Conservation (phyloP, 805 yeast genomes). For the Torulaspora maleeae region DNA sequence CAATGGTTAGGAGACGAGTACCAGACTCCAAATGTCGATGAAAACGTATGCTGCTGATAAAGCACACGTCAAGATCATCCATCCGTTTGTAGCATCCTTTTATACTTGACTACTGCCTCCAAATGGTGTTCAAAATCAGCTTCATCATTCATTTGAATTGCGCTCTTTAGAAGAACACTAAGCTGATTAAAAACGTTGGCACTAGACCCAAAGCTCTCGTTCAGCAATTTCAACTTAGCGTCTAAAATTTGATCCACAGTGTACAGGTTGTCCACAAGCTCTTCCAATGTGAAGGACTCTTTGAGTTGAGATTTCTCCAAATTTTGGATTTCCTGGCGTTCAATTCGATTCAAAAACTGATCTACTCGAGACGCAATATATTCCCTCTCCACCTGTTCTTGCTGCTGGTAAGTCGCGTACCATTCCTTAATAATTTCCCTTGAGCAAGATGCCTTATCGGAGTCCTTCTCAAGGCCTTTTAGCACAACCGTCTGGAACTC, state of each 20-base stretch:
- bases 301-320: conserved; percentile 11
- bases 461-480: conserved; percentile 1
- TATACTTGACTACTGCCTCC: conserved; percentile 4
- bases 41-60: conserved; percentile 25
- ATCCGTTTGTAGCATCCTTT: not conserved
- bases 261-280: conserved; percentile 19
- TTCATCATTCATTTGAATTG: conserved; percentile 2
- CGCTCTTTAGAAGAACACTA: conserved; percentile 3
- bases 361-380: conserved; percentile 4
- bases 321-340: conserved; percentile 13
- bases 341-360: conserved; percentile 4
- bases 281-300: conserved; percentile 21
- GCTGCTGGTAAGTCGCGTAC: conserved; percentile 7
- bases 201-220: conserved; percentile 7
- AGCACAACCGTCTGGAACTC: conserved; percentile 10
- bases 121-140: not conserved
- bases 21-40: conserved; percentile 22
- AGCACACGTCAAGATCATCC: not conserved
- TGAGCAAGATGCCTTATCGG: not conserved
- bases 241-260: conserved; percentile 18
- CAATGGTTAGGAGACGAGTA: conserved; percentile 51
- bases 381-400: conserved; percentile 4
- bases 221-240: conserved; percentile 8
- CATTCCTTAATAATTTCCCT: conserved; percentile 5
- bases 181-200: conserved; percentile 8